phyloP scores from a whole-genome alignment of 2,329 filamentous ascomycete species.

The Elsinoe necatrix region DNA sequence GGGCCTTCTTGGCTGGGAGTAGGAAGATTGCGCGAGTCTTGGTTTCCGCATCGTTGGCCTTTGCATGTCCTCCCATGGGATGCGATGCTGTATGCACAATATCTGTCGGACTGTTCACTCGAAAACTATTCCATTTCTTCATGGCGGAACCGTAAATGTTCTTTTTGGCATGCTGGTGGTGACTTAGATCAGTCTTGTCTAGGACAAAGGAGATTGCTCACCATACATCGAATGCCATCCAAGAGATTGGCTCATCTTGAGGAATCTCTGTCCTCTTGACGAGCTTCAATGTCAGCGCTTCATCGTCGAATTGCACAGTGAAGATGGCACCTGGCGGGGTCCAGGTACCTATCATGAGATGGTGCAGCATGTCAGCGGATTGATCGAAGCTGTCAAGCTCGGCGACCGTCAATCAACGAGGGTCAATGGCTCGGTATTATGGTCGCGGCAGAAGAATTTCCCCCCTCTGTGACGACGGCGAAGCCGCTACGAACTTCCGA shows the following conservation, averaged over 20 bases:
- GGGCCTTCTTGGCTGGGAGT: slow-evolving; percentile 66
- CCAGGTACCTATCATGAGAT: slow-evolving; percentile 86
- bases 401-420: background rate
- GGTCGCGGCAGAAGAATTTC: slow-evolving; percentile 10
- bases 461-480: slow-evolving; percentile 6
- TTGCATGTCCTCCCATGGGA: slow-evolving; percentile 64
- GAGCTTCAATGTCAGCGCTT: slow-evolving; percentile 62
- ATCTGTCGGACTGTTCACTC: slow-evolving; percentile 64
- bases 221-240: slow-evolving; percentile 82
- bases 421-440: slow-evolving; percentile 9
- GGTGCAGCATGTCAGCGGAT: slow-evolving; percentile 60
- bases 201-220: background rate
- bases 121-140: slow-evolving; percentile 86
- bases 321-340: slow-evolving; percentile 84
- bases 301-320: slow-evolving; percentile 80
- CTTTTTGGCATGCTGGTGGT: slow-evolving; percentile 62
- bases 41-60: slow-evolving; percentile 59
- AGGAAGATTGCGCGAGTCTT: slow-evolving; percentile 87
- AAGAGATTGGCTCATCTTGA: slow-evolving; percentile 78
- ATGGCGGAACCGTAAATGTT: slow-evolving; percentile 83
- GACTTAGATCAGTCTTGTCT: background rate
- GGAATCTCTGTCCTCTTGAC: slow-evolving; percentile 76
- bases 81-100: slow-evolving; percentile 69
- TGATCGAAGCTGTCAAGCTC: background rate
- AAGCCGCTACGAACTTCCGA: background rate